Percentiles rank a stretch among this genome's conserved stretches.
Conservation (phyloP, 345 rosid genomes). For the Syzygium aromaticum region DNA sequence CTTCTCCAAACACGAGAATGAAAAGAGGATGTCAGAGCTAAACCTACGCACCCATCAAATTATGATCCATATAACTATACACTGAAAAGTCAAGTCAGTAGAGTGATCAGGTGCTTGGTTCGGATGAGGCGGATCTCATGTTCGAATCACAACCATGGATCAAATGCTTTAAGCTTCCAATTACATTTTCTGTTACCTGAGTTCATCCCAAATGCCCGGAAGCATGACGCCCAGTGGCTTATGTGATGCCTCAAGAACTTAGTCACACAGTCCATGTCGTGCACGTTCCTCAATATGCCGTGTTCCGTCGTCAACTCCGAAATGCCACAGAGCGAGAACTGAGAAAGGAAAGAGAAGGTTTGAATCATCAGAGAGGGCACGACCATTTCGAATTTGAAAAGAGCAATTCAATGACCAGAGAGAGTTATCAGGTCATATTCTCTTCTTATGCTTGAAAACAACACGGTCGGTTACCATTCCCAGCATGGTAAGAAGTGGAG, state of each 20-base stretch:
- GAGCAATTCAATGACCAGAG: constrained; percentile 19
- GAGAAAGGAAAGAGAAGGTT: not conserved
- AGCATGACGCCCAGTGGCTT: not conserved
- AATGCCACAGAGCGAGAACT: not conserved
- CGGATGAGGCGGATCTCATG: not conserved
- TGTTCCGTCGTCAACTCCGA: not conserved
- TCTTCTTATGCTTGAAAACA: constrained; percentile 18
- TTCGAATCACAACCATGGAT: not conserved
- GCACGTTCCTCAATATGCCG: not conserved
- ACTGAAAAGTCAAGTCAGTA: not conserved
- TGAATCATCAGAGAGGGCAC: not conserved
- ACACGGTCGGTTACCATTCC: constrained; percentile 22
- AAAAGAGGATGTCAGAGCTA: not conserved
- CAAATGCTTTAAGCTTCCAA: not conserved
- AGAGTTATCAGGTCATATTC: constrained; percentile 14
- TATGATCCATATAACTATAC: not conserved
- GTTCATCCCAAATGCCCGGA: not conserved
- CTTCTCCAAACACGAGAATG: not conserved
- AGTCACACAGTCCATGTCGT: not conserved
- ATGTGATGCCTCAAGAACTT: not conserved
- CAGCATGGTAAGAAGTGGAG: constrained; percentile 16
- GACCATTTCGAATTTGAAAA: constrained; percentile 43
- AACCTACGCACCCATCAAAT: not conserved
- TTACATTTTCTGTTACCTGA: not conserved
- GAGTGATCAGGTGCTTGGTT: not conserved